phyloP scores from a whole-genome alignment of 306 rosid genomes.

The Sicyos baderoa region DNA sequence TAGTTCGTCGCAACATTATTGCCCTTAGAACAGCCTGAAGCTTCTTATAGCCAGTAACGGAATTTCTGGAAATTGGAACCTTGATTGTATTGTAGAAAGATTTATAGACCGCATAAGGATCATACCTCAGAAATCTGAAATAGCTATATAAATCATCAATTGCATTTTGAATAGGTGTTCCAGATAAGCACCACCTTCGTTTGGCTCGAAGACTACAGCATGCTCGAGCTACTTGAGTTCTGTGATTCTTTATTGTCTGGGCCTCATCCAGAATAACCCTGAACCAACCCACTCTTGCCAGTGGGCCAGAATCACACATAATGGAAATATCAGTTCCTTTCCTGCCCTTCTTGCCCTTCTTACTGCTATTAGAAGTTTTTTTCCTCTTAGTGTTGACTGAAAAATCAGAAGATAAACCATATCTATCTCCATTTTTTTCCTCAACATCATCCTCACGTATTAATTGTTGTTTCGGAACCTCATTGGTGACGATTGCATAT shows the following conservation, averaged over 20 bases:
- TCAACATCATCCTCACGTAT: conserved; percentile 77
- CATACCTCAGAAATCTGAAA: conserved; percentile 91
- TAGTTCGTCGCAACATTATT: conserved; percentile 96
- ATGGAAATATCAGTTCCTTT: conserved; percentile 52
- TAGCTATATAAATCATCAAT: conserved; percentile 92
- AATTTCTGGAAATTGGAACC: conserved; percentile 79
- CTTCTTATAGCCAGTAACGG: conserved; percentile 87
- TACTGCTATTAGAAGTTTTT: conserved; percentile 35
- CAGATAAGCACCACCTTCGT: conserved; percentile 98
- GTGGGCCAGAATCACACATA: conserved; percentile 58
- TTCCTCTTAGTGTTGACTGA: conserved; percentile 56
- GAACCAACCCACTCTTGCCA: conserved; percentile 89
- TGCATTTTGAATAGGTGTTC: conserved; percentile 91
- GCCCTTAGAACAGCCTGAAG: conserved; percentile 98
- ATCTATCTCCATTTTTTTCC: conserved; percentile 52
- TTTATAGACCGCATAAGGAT: conserved; percentile 82
- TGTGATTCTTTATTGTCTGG: conserved; percentile 93
- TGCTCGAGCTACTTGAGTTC: conserved; percentile 99
- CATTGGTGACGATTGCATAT: conserved; percentile 78
- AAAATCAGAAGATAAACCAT: conserved; percentile 65
- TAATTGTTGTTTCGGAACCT: conserved; percentile 83
- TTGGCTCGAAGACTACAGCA: conserved; percentile 94
- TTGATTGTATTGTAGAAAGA: conserved; percentile 76
- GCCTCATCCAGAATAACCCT: conserved; percentile 98
- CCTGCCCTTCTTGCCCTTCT: conserved; percentile 70